Conservation (phyloP, 495 filamentous ascomycete species). For the Massariosphaeria phaeospora region DNA sequence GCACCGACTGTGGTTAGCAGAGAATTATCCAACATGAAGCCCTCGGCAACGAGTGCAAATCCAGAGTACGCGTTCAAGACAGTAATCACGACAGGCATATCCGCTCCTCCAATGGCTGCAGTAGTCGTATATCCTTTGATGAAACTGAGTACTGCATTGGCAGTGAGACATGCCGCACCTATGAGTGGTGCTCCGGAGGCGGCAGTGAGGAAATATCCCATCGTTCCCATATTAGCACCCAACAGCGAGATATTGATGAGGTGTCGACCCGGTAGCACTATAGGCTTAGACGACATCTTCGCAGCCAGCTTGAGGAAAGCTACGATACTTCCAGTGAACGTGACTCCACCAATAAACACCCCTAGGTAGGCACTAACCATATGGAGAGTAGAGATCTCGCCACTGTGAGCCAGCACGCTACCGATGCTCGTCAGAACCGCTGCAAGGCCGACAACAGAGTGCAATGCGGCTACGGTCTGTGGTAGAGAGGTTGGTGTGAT, state of each 20-base stretch:
- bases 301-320: constrained; percentile 76
- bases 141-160: constrained; percentile 71
- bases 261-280: constrained; percentile 64
- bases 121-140: constrained; percentile 78
- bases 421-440: constrained; percentile 78
- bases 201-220: constrained; percentile 72
- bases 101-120: constrained; percentile 75
- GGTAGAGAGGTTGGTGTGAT: constrained; percentile 77
- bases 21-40: constrained; percentile 80
- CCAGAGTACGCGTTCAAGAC: constrained; percentile 81
- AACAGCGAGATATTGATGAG: constrained; percentile 65
- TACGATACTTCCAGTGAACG: constrained; percentile 77
- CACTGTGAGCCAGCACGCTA: constrained; percentile 65
- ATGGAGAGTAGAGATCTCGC: constrained; percentile 63
- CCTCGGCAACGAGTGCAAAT: constrained; percentile 77
- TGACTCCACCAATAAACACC: constrained; percentile 72
- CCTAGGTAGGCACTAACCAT: constrained; percentile 74
- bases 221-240: constrained; percentile 66
- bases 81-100: constrained; percentile 83
- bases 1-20: constrained; percentile 73
- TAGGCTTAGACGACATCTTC: constrained; percentile 67
- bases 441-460: constrained; percentile 76
- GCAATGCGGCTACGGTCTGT: constrained; percentile 74
- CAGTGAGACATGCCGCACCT: constrained; percentile 65
- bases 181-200: constrained; percentile 68